phyloP scores from a whole-genome alignment of 805 yeast species.

The Myxozyma nipponensis region DNA sequence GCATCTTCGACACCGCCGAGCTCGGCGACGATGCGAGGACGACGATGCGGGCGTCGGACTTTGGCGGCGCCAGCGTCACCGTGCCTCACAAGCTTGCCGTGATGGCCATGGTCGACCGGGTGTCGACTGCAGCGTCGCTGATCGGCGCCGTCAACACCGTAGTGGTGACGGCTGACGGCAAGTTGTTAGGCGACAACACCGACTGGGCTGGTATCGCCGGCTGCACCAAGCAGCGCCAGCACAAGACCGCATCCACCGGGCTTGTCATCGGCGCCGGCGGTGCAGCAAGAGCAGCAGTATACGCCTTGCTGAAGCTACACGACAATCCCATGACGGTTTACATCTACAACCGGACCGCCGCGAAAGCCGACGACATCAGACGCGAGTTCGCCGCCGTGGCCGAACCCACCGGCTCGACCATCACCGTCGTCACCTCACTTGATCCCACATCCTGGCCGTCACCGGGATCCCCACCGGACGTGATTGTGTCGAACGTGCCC shows the following conservation, averaged over 20 bases:
- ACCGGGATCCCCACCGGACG: background rate
- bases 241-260: constrained; percentile 61
- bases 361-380: constrained; percentile 59
- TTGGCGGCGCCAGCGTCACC: constrained; percentile 95
- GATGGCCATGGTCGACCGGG: constrained; percentile 57
- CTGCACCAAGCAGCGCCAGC: constrained; percentile 82
- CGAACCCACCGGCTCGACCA: background rate
- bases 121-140: constrained; percentile 70
- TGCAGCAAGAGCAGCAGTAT: constrained; percentile 90
- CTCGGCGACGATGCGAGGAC: constrained; percentile 1
- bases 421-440: constrained; percentile 11
- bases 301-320: constrained; percentile 71
- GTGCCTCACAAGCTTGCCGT: constrained; percentile 88
- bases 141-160: constrained; percentile 96
- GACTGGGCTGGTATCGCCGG: constrained; percentile 88
- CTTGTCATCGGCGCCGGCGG: constrained; percentile 98
- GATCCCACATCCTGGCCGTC: constrained; percentile 12
- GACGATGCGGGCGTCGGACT: constrained; percentile 51
- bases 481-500: constrained; percentile 24
- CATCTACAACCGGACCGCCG: constrained; percentile 72
- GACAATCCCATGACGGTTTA: constrained; percentile 76
- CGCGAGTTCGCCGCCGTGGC: constrained; percentile 50
- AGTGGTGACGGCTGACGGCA: constrained; percentile 41
- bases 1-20: constrained; percentile 22
- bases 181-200: constrained; percentile 72